Evolutionary conservation across 148 eudicot genomes (phyloP).

Genomic region (Tetragonia tetragonoides): DNA sequence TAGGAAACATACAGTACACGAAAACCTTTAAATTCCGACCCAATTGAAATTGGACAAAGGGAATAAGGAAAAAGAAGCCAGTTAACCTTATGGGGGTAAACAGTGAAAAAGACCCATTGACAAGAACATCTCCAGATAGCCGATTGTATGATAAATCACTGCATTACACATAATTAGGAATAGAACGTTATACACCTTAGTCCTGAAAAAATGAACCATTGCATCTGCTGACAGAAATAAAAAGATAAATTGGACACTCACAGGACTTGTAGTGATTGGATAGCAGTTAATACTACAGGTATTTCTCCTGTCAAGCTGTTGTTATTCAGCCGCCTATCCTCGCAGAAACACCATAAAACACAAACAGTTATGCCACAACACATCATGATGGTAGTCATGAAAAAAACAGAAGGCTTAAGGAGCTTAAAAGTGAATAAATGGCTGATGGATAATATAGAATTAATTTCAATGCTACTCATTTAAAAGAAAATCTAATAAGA

Average conservation of each 20-base stretch:
- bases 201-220: neutral
- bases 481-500: neutral
- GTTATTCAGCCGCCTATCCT: slow-evolving; percentile 74
- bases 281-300: slow-evolving; percentile 55
- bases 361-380: slow-evolving; percentile 16
- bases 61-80: slow-evolving; percentile 11
- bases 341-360: slow-evolving; percentile 32
- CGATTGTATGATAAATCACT: slow-evolving; percentile 77
- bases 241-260: slow-evolving; percentile 34
- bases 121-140: slow-evolving; percentile 55
- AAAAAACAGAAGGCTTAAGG: neutral
- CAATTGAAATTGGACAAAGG: neutral
- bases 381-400: neutral
- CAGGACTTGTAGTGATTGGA: slow-evolving; percentile 62
- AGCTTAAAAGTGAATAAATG: neutral
- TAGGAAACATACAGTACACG: slow-evolving; percentile 14
- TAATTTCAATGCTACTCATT: neutral
- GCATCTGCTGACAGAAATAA: neutral
- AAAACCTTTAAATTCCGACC: neutral
- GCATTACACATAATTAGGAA: slow-evolving; percentile 24
- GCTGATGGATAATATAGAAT: neutral
- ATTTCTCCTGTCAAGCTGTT: slow-evolving; percentile 60
- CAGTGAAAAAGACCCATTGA: slow-evolving; percentile 74
- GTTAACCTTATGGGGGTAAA: slow-evolving; percentile 79
- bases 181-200: slow-evolving; percentile 7